Base-by-base conservation (phyloP, 2,329 filamentous ascomycete genomes). In the Beauveria australis region DNA sequence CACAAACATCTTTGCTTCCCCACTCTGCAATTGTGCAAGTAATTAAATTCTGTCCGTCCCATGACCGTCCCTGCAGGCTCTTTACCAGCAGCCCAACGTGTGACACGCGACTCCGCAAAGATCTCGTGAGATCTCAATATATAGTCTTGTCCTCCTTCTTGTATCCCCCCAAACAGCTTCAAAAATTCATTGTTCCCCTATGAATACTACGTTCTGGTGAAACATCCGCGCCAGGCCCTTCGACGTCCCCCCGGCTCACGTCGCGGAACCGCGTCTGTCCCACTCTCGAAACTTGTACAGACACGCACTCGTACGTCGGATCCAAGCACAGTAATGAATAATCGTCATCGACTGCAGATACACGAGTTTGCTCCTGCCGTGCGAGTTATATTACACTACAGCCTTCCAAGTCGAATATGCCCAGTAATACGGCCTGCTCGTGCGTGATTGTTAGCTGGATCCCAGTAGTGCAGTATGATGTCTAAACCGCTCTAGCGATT, bases 201-300 rank as follows among this genome's bases (percentile, higher is more conserved):
- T 33, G 3, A 28, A n/a, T n/a, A 30, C 24, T 41, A 8, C 5
- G 24, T 44, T 52, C 0, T 52, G 8, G 47, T 43, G 19, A 37
- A 43, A 46, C 33, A 37, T 30, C 30, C 6, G 18, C 16, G 16
- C 12, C 41, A 41, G 28, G n/a, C n/a, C 4, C 47, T 52, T n/a
- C 33, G 46, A 44, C 30, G 12, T 40, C 22, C 41, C 12, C 19
- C 46, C 54, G 19, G 30, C 10, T 33, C 47, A 43, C 24, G 56
- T 59, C 47, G 56, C 56, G 56, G 52, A 16, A 52, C 18, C 56
- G 56, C 47, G 56, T 52, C 47, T 52, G 56, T 59, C 56, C 56
- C 56, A 52, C 56, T 22, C 30, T 18, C 43, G 10, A 44, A 24
- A 33, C 47, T 59, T 49, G 41, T 22, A 46, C n/a, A 53, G 49